These are phyloP conservation scores for Ceratonia siliqua DNA, from an alignment of 306 rosid species.

Conservation along the genomic window DNA sequence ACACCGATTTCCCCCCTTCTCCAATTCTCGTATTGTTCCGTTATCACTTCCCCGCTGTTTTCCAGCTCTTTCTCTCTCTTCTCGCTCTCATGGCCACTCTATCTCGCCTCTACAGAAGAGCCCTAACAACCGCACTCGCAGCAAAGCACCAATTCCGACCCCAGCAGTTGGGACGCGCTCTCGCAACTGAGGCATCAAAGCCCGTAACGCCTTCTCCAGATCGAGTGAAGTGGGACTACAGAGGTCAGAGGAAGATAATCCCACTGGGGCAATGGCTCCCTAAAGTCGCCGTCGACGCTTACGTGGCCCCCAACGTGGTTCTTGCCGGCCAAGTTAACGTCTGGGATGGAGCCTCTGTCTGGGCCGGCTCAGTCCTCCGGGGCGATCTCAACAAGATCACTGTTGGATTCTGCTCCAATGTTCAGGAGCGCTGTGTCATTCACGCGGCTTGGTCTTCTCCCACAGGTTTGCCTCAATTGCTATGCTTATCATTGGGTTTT, in stretches of 20 bases:
- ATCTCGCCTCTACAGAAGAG: conserved; percentile 72
- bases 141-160: conserved; percentile 31
- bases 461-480: conserved; percentile 57
- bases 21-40: not conserved
- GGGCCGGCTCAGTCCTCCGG: conserved; percentile 93
- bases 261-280: conserved; percentile 97
- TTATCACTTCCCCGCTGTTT: not conserved
- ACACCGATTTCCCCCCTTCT: not conserved
- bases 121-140: conserved; percentile 46
- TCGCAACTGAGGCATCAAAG: conserved; percentile 60
- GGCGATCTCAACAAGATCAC: conserved; percentile 98
- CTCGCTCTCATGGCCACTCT: conserved; percentile 58
- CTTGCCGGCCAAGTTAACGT: conserved; percentile 96
- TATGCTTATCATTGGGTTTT: not conserved
- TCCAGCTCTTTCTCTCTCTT: not conserved
- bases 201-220: conserved; percentile 60
- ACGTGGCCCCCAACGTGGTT: conserved; percentile 96
- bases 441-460: conserved; percentile 99
- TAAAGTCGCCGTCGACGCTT: conserved; percentile 92
- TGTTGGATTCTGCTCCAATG: conserved; percentile 88
- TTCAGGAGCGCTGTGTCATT: conserved; percentile 89
- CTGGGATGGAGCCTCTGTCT: conserved; percentile 88
- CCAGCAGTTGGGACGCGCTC: conserved; percentile 42
- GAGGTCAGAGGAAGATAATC: conserved; percentile 92
- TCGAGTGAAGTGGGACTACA: conserved; percentile 96